A percentile compares a stretch with the other conserved stretches of the same genome.
Conservation (phyloP, 352 stramenopile genomes). For the Globisporangium takayamanum region DNA sequence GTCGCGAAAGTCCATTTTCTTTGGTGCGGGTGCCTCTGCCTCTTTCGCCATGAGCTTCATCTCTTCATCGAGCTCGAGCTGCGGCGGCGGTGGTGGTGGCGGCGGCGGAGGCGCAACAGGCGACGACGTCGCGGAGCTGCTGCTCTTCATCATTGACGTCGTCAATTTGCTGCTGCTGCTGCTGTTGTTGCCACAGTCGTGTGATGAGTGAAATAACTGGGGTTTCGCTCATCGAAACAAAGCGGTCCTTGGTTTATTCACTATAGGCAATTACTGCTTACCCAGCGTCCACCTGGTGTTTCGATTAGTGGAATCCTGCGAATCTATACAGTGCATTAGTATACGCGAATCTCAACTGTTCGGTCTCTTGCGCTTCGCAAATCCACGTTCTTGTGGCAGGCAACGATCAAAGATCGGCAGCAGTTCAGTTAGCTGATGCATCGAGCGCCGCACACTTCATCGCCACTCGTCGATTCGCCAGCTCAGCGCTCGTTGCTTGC, state of each 20-base stretch:
- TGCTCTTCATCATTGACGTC: constrained; percentile 4
- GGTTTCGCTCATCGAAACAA: background rate
- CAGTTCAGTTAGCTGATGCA: background rate
- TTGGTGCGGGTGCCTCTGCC: constrained; percentile 15
- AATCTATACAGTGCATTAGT: background rate
- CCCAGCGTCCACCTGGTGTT: no score
- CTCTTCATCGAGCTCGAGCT: constrained; percentile 24
- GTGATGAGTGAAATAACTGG: no score
- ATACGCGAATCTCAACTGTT: background rate
- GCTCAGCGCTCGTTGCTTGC: background rate
- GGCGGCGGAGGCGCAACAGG: constrained; percentile 28
- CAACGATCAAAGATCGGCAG: background rate
- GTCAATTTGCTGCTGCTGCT: background rate
- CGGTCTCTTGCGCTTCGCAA: background rate
- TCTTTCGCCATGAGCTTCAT: constrained; percentile 11
- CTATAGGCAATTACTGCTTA: no score
- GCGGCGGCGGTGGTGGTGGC: constrained; percentile 28
- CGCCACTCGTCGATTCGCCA: background rate
- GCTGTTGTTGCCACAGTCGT: no score
- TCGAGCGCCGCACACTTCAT: background rate
- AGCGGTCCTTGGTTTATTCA: no score
- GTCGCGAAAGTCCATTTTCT: constrained; percentile 62
- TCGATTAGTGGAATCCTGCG: background rate
- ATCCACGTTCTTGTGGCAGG: constrained; percentile 1
- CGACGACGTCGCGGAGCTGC: constrained; percentile 17